These are phyloP conservation scores for Naematelia encephala DNA, from an alignment of 768 basidiomycete species.

Conservation along the genomic window DNA sequence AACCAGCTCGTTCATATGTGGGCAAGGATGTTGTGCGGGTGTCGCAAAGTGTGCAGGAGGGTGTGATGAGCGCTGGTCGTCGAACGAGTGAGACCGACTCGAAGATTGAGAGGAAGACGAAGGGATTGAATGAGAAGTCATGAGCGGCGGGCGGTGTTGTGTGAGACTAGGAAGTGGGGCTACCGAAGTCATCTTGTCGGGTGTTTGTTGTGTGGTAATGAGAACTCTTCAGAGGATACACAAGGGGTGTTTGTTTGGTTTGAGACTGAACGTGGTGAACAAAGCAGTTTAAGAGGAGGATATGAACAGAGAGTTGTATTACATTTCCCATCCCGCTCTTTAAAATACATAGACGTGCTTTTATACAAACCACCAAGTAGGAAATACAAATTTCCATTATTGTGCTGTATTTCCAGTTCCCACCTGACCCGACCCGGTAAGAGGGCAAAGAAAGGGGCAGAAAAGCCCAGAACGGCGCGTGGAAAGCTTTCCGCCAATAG, in stretches of 20 bases:
- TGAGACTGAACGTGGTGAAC: no score
- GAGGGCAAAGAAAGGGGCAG: no score
- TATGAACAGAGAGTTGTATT: no score
- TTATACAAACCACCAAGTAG: no score
- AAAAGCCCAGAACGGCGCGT: no score
- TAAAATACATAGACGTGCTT: no score
- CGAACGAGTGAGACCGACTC: slow-evolving; percentile 2
- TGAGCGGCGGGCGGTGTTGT: background rate
- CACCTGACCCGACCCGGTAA: background rate
- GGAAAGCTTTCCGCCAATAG: no score
- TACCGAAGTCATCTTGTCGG: slow-evolving; percentile 3
- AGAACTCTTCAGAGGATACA: no score
- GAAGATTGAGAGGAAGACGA: slow-evolving; percentile 7
- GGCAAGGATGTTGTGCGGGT: slow-evolving; percentile 33
- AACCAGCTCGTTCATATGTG: slow-evolving; percentile 32
- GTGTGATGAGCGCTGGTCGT: slow-evolving; percentile 1
- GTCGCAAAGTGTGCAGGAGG: background rate
- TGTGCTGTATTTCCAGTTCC: background rate
- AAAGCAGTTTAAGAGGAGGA: no score
- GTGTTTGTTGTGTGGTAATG: no score
- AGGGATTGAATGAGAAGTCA: background rate
- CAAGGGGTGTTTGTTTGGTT: no score
- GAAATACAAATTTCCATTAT: background rate
- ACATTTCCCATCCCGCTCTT: no score
- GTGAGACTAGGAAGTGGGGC: background rate